These are phyloP conservation scores for Stenocarpella maydis DNA, from an alignment of 2,329 filamentous ascomycete genomes.

Conservation along the genomic window DNA sequence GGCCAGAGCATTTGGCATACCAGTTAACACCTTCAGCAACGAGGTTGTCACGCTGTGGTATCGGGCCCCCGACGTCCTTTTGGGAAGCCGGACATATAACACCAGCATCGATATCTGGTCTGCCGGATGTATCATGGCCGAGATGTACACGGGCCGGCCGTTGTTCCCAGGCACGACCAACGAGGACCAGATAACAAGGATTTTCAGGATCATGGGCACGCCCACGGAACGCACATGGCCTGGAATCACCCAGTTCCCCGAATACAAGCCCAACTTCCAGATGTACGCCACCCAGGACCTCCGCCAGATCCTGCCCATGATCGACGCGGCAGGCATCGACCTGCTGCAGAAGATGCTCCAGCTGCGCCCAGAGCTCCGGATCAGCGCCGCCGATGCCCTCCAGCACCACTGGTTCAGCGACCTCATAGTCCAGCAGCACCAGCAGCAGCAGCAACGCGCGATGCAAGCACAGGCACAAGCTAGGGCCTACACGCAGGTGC, in stretches of 20 bases:
- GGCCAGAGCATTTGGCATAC: slow-evolving; percentile 93
- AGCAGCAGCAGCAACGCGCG: slow-evolving; percentile 48
- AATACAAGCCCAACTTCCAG: slow-evolving; percentile 95
- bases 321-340: slow-evolving; percentile 87
- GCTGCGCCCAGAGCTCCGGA: slow-evolving; percentile 87
- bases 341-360: slow-evolving; percentile 91
- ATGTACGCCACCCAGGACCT: slow-evolving; percentile 94
- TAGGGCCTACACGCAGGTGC: slow-evolving; percentile 18
- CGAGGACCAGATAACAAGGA: slow-evolving; percentile 95
- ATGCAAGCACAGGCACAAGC: slow-evolving; percentile 50
- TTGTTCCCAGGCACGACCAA: slow-evolving; percentile 98
- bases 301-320: slow-evolving; percentile 84
- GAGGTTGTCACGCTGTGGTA: slow-evolving; percentile 99
- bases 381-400: slow-evolving; percentile 86
- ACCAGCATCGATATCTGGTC: slow-evolving; percentile 99
- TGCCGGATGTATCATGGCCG: slow-evolving; percentile 98
- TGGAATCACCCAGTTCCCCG: slow-evolving; percentile 92
- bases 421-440: slow-evolving; percentile 65
- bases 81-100: slow-evolving; percentile 95
- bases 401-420: slow-evolving; percentile 93
- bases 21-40: slow-evolving; percentile 97
- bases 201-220: slow-evolving; percentile 98
- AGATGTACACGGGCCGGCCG: slow-evolving; percentile 97
- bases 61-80: slow-evolving; percentile 91
- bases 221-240: slow-evolving; percentile 96